A percentile compares a stretch with the other conserved stretches of the same genome.
Evolutionary conservation across 441 rosid genomes (phyloP).

Genomic region (Breynia disticha): DNA sequence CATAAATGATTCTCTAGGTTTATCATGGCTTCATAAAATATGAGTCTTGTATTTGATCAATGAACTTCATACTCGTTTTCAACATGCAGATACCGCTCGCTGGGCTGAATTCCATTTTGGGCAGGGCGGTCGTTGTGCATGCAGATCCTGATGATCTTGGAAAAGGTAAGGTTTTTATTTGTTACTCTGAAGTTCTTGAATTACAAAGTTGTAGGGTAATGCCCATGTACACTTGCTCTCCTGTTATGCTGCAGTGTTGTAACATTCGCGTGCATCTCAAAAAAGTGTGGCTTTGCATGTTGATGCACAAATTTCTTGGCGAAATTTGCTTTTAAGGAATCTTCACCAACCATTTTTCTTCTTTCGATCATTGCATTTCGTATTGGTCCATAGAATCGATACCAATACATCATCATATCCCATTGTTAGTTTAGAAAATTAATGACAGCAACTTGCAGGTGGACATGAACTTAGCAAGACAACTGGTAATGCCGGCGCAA

Average conservation of each 20-base stretch:
- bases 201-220: background rate
- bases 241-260: too few relatives aligned
- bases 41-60: background rate
- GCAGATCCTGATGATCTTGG: slow-evolving; percentile 93
- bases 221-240: too few relatives aligned
- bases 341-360: too few relatives aligned
- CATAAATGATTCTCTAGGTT: too few relatives aligned
- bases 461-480: slow-evolving; percentile 87
- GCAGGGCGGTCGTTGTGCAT: slow-evolving; percentile 93
- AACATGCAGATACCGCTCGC: slow-evolving; percentile 60
- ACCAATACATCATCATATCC: too few relatives aligned
- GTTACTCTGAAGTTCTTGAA: background rate
- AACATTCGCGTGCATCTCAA: too few relatives aligned
- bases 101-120: slow-evolving; percentile 70
- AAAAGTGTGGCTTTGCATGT: too few relatives aligned
- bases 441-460: slow-evolving; percentile 27
- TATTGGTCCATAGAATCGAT: background rate
- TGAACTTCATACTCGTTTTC: slow-evolving; percentile 6
- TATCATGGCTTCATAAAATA: too few relatives aligned
- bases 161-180: slow-evolving; percentile 38
- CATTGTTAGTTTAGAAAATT: too few relatives aligned
- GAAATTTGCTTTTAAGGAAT: too few relatives aligned
- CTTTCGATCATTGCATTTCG: too few relatives aligned
- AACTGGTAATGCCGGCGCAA: slow-evolving; percentile 89
- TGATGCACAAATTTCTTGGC: too few relatives aligned